These are phyloP conservation scores for Lactarius akahatsu DNA, from an alignment of 768 basidiomycete genomes.

Conservation along the genomic window DNA sequence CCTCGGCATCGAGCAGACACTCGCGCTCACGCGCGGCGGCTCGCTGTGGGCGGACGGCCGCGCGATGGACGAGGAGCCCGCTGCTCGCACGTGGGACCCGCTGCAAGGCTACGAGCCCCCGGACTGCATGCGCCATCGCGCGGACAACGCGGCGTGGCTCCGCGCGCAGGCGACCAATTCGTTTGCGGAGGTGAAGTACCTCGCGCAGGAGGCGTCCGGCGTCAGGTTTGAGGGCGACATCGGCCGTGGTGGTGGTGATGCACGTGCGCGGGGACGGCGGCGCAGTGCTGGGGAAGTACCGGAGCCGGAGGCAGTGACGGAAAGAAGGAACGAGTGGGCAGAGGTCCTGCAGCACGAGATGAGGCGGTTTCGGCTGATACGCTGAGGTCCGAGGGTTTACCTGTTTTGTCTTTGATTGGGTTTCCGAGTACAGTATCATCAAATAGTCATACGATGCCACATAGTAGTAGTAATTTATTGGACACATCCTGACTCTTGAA, in stretches of 20 bases:
- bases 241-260: slow-evolving; percentile 35
- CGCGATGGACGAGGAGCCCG: slow-evolving; percentile 45
- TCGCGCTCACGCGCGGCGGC: slow-evolving; percentile 69
- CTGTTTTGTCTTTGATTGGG: not conserved
- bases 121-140: slow-evolving; percentile 65
- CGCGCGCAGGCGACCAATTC: slow-evolving; percentile 75
- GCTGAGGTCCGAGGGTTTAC: not conserved
- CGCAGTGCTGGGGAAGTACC: not conserved
- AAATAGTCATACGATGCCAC: not conserved
- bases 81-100: not conserved
- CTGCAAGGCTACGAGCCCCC: slow-evolving; percentile 54
- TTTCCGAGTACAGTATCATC: not conserved
- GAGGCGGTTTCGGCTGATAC: slow-evolving; percentile 4
- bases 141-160: slow-evolving; percentile 62
- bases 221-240: slow-evolving; percentile 37
- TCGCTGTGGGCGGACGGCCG: slow-evolving; percentile 60
- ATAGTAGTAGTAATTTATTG: not conserved
- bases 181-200: slow-evolving; percentile 65
- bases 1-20: slow-evolving; percentile 62
- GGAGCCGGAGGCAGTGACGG: not conserved
- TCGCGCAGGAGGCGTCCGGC: slow-evolving; percentile 56
- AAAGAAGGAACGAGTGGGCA: slow-evolving; percentile 17
- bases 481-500: not conserved
- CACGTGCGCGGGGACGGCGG: slow-evolving; percentile 27
- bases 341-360: slow-evolving; percentile 20